Conservation (phyloP, 768 basidiomycete species). For the Phylloporus sp. region DNA sequence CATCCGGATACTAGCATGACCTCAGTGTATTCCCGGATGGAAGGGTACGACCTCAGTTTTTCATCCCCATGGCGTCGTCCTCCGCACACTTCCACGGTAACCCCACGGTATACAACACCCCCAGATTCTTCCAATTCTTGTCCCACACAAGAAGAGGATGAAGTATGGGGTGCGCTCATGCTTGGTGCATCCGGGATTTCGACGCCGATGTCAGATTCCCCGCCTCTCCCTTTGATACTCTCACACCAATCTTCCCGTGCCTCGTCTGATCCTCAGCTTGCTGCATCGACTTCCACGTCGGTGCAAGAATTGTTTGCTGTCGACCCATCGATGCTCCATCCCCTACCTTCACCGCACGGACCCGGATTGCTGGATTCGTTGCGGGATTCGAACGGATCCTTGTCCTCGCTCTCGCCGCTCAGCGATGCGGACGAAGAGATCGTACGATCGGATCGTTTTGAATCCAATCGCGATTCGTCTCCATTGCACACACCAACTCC, state of each 20-base stretch:
- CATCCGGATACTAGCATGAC: neutral
- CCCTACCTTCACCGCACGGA: neutral
- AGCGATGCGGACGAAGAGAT: neutral
- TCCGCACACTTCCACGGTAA: neutral
- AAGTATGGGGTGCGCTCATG: conserved; percentile 20
- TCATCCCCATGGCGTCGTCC: neutral
- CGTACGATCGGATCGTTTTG: neutral
- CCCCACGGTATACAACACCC: conserved; percentile 10
- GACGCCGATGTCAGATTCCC: conserved; percentile 1
- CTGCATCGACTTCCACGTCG: neutral
- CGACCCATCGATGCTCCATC: conserved; percentile 13
- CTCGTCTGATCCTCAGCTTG: neutral
- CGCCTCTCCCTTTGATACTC: neutral
- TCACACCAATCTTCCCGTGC: conserved; percentile 3
- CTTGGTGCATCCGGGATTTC: conserved; percentile 8
- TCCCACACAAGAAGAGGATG: conserved; percentile 19
- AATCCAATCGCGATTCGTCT: neutral
- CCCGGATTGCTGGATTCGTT: neutral
- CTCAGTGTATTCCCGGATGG: neutral
- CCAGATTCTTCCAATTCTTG: neutral
- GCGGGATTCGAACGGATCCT: neutral
- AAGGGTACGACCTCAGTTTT: neutral
- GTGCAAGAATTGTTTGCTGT: neutral
- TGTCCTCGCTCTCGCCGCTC: conserved; percentile 20
- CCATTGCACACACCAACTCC: neutral